phyloP scores from a whole-genome alignment of 2,329 filamentous ascomycete species.

The Fusarium albidum region DNA sequence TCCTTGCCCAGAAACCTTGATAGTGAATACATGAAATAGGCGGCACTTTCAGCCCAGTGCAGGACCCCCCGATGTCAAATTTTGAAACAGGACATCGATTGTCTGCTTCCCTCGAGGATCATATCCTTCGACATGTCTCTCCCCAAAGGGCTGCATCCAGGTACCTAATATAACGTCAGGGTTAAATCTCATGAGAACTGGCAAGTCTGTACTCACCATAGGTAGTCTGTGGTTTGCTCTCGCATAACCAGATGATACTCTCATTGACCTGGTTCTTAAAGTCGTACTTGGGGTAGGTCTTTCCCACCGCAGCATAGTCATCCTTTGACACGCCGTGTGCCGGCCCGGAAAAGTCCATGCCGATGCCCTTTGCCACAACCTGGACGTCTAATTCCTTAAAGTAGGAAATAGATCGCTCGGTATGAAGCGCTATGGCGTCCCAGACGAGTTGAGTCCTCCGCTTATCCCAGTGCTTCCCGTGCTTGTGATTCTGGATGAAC shows the following conservation, averaged over 20 bases:
- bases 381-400: slow-evolving; percentile 22
- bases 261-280: slow-evolving; percentile 9
- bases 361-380: slow-evolving; percentile 7
- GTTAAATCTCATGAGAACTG: background rate
- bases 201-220: background rate
- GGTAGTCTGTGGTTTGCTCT: slow-evolving; percentile 13
- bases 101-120: background rate
- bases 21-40: no score
- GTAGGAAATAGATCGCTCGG: slow-evolving; percentile 3
- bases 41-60: no score
- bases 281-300: slow-evolving; percentile 4
- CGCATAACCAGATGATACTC: slow-evolving; percentile 17
- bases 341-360: slow-evolving; percentile 10
- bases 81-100: slow-evolving; percentile 4
- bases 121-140: slow-evolving; percentile 11
- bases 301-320: background rate
- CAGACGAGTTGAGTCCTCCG: slow-evolving; percentile 5
- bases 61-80: background rate
- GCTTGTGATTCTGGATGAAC: slow-evolving; percentile 1
- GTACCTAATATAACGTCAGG: background rate
- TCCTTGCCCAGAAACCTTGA: no score
- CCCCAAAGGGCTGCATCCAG: slow-evolving; percentile 24
- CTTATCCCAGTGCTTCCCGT: slow-evolving; percentile 13
- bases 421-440: slow-evolving; percentile 23
- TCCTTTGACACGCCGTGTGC: background rate